phyloP scores from a whole-genome alignment of 73 alveolate genomes.

The Paramecium bursaria region DNA sequence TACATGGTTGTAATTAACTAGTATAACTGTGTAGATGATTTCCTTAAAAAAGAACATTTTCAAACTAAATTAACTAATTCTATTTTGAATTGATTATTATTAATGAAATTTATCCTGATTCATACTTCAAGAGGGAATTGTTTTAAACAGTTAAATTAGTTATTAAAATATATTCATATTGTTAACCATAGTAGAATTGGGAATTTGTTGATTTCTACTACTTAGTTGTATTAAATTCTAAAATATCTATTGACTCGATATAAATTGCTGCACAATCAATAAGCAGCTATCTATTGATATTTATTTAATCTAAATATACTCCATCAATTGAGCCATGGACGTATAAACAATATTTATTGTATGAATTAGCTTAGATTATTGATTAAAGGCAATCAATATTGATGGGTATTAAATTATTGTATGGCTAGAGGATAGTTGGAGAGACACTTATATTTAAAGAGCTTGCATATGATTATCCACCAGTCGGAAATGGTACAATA shows the following conservation, averaged over 20 bases:
- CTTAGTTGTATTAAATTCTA: neutral
- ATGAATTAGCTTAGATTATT: neutral
- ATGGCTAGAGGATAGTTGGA: too few species aligned
- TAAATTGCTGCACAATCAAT: slow-evolving; percentile 3
- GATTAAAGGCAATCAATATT: neutral
- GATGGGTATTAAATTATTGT: neutral
- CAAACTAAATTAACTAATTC: neutral
- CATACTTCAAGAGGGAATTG: neutral
- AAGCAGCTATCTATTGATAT: neutral
- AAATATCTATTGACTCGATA: slow-evolving; percentile 1
- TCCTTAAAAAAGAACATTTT: neutral
- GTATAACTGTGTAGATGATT: slow-evolving; percentile 19
- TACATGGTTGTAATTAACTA: neutral
- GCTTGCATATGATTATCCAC: too few species aligned
- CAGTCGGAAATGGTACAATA: too few species aligned
- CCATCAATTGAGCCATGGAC: neutral
- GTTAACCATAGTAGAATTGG: neutral
- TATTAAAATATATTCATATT: neutral
- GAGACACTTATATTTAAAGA: too few species aligned
- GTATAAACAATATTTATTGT: slow-evolving; percentile 11
- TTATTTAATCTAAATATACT: neutral
- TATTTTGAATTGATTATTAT: neutral
- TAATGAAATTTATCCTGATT: slow-evolving; percentile 39
- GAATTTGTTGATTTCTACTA: neutral
- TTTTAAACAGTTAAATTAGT: neutral